phyloP scores from a whole-genome alignment of 2,329 filamentous ascomycete genomes.

The Fusarium sp. region DNA sequence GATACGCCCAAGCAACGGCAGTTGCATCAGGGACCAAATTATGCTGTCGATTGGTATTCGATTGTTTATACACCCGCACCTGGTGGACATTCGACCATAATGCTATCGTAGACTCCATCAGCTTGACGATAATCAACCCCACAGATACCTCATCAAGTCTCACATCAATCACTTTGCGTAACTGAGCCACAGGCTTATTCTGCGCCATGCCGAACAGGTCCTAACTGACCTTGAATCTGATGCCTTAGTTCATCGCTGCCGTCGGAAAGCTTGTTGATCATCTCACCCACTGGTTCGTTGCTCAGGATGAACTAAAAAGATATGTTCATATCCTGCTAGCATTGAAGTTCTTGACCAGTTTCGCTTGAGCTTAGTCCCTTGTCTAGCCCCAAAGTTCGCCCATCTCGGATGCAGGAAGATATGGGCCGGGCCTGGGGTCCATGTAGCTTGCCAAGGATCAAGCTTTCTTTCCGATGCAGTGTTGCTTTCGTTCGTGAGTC shows the following conservation, averaged over 20 bases:
- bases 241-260: slow-evolving; percentile 10
- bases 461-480: slow-evolving; percentile 13
- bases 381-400: slow-evolving; percentile 10
- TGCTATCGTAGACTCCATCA: neutral
- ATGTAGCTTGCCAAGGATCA: slow-evolving; percentile 5
- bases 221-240: slow-evolving; percentile 2
- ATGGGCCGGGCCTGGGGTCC: slow-evolving; percentile 20
- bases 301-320: neutral
- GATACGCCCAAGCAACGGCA: slow-evolving; percentile 9
- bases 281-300: neutral
- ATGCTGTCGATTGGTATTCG: neutral
- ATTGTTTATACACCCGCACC: neutral
- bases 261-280: slow-evolving; percentile 22
- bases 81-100: neutral
- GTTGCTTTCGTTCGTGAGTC: slow-evolving; percentile 10
- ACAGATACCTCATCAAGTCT: neutral
- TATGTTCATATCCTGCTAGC: slow-evolving; percentile 9
- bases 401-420: slow-evolving; percentile 27
- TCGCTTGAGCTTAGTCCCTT: slow-evolving; percentile 29
- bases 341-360: slow-evolving; percentile 21
- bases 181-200: slow-evolving; percentile 19
- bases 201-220: slow-evolving; percentile 12
- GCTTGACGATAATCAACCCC: neutral
- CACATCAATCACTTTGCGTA: neutral
- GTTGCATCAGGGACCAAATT: neutral